Base-by-base conservation (phyloP, 2,329 filamentous ascomycete species). In the Cytospora leucostoma region DNA sequence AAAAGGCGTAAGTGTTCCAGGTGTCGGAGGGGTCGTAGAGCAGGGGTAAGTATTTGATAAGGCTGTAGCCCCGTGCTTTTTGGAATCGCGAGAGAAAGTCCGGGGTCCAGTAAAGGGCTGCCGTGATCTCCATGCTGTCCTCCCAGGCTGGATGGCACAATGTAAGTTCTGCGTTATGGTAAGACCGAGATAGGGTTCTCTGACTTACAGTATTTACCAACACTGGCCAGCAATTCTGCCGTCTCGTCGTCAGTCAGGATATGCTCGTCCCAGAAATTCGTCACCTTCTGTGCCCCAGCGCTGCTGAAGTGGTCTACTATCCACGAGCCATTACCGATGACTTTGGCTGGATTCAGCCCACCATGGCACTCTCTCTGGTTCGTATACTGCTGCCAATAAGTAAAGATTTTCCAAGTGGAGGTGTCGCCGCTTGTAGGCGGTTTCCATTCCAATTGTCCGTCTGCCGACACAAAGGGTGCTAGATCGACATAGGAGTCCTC, bases 221-320 rank as follows among this genome's bases (percentile, higher is more conserved):
- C 58, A 3, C 47, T 52, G 17, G 58, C 32, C 4, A 61, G 19
- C n/a, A 61, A 27, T 8, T 61, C 27, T 7, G 51, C 58, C 8
- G 51, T 61, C 38, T 54, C 51, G 1, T 19, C 13, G 51, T 61
- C 58, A 21, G 33, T 37, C 19, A 61, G 33, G 13, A 61, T 61
- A 11, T 55, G 68, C 17, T 78, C 60, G 35, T 79, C 74, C 74
- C 74, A 77, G 62, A 79, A 80, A 10, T 74, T 63, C 0, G 70
- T 74, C 1, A 71, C 68, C 0, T 70, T 69, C 51, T 73, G 66
- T 0, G 78, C 78, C 3, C 78, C 78, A 2, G 52, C 54, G 19
- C 68, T 64, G 19, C 69, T 75, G 66, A 76, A 80, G 66, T 80
- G 76, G 19, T 72, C 69, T 4, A 70, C 67, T 5, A 51, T 59